These are phyloP conservation scores for Leccinum subspadiceum DNA, from an alignment of 1,284 basidiomycete species.

Conservation along the genomic window DNA sequence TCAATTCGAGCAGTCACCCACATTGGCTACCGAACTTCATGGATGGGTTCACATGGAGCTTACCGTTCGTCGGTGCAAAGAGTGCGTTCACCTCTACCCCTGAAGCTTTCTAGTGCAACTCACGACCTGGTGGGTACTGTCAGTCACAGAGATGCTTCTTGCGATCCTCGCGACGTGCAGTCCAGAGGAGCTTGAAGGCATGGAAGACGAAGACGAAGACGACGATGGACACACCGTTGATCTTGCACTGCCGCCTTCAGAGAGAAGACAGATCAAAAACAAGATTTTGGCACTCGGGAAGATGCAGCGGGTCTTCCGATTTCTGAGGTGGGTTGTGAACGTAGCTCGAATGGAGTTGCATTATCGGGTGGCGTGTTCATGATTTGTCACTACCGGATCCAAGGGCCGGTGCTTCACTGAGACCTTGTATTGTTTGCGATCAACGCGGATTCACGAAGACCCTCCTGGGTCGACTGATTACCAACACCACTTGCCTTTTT, in stretches of 20 bases:
- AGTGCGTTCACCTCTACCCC: constrained; percentile 53
- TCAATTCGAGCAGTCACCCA: constrained; percentile 92
- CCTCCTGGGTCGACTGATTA: background rate
- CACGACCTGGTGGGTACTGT: background rate
- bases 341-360: background rate
- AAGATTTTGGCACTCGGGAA: constrained; percentile 93
- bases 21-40: constrained; percentile 97
- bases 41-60: constrained; percentile 98
- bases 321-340: constrained; percentile 66
- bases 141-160: constrained; percentile 96
- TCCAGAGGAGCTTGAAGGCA: constrained; percentile 88
- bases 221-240: constrained; percentile 31
- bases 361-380: background rate
- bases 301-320: constrained; percentile 89
- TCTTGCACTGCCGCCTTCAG: constrained; percentile 40
- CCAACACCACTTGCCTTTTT: constrained; percentile 2
- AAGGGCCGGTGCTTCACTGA: background rate
- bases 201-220: constrained; percentile 39
- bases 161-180: constrained; percentile 93
- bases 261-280: constrained; percentile 44
- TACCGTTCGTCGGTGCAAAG: constrained; percentile 98
- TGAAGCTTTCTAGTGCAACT: background rate
- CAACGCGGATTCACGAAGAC: background rate
- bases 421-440: background rate
- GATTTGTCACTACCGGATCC: background rate